These are phyloP conservation scores for Themeda triandra DNA, from an alignment of 176 grass and related monocot species.

Conservation along the genomic window DNA sequence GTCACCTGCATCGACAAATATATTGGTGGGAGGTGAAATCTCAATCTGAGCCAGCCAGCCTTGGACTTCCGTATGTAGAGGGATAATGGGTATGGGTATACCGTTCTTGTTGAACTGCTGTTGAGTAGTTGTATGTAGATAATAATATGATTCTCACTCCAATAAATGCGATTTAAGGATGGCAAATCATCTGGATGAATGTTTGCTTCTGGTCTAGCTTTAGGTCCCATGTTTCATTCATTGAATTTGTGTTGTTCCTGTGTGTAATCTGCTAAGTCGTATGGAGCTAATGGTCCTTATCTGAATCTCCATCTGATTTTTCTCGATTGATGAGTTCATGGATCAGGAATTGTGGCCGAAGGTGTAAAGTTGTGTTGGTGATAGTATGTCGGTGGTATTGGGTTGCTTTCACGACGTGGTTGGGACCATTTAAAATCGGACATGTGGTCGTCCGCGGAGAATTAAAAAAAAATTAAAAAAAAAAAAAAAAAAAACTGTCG, in stretches of 20 bases:
- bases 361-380: not conserved
- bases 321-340: not conserved
- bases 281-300: not conserved
- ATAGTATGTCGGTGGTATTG: not conserved
- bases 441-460: not conserved
- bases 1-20: constrained; percentile 59
- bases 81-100: constrained; percentile 34
- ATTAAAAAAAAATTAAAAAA: too few species aligned
- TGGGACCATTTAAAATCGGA: not conserved
- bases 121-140: constrained; percentile 32
- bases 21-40: constrained; percentile 35
- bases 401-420: not conserved
- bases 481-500: too few species aligned
- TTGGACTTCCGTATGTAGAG: not conserved
- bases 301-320: not conserved
- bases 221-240: not conserved
- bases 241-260: not conserved
- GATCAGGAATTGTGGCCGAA: not conserved
- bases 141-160: constrained; percentile 20
- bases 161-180: constrained; percentile 18
- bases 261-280: not conserved
- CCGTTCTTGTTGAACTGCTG: not conserved
- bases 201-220: not conserved
- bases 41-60: not conserved
- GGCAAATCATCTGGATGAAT: constrained; percentile 1